Percentiles rank a stretch among this genome's conserved stretches.
Conservation (phyloP, 768 basidiomycete species). For the Lactarius trivialis region DNA sequence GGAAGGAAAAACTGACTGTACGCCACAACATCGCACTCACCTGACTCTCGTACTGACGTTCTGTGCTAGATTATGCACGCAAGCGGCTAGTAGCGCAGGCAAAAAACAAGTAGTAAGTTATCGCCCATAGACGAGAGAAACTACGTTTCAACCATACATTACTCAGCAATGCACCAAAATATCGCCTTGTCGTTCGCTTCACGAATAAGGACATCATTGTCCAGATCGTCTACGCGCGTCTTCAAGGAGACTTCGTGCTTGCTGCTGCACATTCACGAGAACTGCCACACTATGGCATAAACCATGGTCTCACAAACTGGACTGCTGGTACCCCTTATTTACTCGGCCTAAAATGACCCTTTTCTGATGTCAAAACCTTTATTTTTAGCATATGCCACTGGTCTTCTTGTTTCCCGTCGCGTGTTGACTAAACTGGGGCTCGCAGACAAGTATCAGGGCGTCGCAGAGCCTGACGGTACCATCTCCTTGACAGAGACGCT, state of each 20-base stretch:
- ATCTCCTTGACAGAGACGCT: slow-evolving; percentile 76
- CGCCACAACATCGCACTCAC: slow-evolving; percentile 7
- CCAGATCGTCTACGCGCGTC: slow-evolving; percentile 93
- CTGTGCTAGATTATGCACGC: slow-evolving; percentile 80
- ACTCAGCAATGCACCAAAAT: slow-evolving; percentile 87
- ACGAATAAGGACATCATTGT: slow-evolving; percentile 95
- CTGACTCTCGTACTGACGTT: background rate
- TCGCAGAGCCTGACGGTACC: slow-evolving; percentile 84
- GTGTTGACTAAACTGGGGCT: slow-evolving; percentile 93
- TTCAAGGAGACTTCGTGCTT: slow-evolving; percentile 95
- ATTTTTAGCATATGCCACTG: slow-evolving; percentile 88
- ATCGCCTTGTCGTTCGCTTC: slow-evolving; percentile 98
- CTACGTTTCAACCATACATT: background rate
- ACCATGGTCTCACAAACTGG: slow-evolving; percentile 99
- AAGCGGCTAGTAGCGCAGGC: slow-evolving; percentile 96
- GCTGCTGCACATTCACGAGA: slow-evolving; percentile 84
- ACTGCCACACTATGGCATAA: slow-evolving; percentile 93
- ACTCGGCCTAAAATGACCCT: background rate
- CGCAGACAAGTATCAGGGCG: slow-evolving; percentile 96
- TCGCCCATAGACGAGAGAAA: background rate
- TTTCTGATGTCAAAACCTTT: background rate
- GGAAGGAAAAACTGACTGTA: slow-evolving; percentile 99
- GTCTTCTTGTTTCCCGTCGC: slow-evolving; percentile 90
- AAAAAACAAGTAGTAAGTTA: slow-evolving; percentile 94
- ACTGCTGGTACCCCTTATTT: slow-evolving; percentile 57